A percentile compares a stretch with the other conserved stretches of the same genome.
These are phyloP conservation scores for Malbranchea zuffiana DNA, from an alignment of 2,329 filamentous ascomycete species.

Conservation along the genomic window DNA sequence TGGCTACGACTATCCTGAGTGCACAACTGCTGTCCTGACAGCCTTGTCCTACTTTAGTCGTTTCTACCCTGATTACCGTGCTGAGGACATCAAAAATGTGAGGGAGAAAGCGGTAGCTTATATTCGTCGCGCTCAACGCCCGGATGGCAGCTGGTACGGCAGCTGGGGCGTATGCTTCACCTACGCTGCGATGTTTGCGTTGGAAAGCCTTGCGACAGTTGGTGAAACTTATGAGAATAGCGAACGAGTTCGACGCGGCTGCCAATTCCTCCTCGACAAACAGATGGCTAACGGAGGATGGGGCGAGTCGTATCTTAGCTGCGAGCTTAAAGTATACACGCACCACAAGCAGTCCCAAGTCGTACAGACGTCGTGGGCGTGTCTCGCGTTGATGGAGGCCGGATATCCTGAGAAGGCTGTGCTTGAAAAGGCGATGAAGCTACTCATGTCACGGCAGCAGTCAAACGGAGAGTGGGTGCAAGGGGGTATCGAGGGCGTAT, in stretches of 20 bases:
- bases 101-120: slow-evolving; percentile 65
- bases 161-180: slow-evolving; percentile 98
- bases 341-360: slow-evolving; percentile 77
- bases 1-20: slow-evolving; percentile 96
- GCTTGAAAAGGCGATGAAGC: slow-evolving; percentile 60
- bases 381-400: slow-evolving; percentile 71
- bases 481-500: slow-evolving; percentile 93
- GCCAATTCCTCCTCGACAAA: slow-evolving; percentile 72
- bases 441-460: slow-evolving; percentile 79
- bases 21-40: slow-evolving; percentile 88
- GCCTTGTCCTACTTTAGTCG: slow-evolving; percentile 71
- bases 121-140: slow-evolving; percentile 66
- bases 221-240: slow-evolving; percentile 75
- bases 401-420: slow-evolving; percentile 64
- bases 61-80: slow-evolving; percentile 70
- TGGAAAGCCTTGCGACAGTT: slow-evolving; percentile 71
- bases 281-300: slow-evolving; percentile 87
- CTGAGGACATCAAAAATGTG: slow-evolving; percentile 61
- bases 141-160: slow-evolving; percentile 93
- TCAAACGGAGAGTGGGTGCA: slow-evolving; percentile 88
- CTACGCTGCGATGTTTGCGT: slow-evolving; percentile 90
- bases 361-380: slow-evolving; percentile 87
- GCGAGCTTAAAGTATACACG: slow-evolving; percentile 62
- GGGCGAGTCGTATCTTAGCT: slow-evolving; percentile 88
- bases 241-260: slow-evolving; percentile 58